These are phyloP conservation scores for Solanum tacnaense DNA, from an alignment of 257 asterid species.

Conservation along the genomic window DNA sequence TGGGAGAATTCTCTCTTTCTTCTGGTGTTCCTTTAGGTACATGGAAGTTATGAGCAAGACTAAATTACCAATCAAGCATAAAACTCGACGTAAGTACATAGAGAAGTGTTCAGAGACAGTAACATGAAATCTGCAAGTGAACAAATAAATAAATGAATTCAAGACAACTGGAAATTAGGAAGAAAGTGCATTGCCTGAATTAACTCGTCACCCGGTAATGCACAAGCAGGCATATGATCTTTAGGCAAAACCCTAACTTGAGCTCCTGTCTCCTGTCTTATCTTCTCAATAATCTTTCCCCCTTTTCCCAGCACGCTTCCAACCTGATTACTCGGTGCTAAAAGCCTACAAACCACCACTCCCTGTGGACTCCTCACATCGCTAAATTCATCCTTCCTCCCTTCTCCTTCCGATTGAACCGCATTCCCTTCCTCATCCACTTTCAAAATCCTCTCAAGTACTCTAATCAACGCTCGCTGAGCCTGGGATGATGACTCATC, in stretches of 20 bases:
- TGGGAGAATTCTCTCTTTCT: not conserved
- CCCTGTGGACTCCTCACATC: not conserved
- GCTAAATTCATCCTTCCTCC: not conserved
- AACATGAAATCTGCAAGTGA: not conserved
- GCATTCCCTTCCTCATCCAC: conserved; percentile 5
- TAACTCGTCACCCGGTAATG: conserved; percentile 9
- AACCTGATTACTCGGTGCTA: conserved; percentile 10
- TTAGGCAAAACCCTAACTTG: conserved; percentile 7
- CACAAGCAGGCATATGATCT: conserved; percentile 7
- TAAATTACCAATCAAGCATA: not conserved
- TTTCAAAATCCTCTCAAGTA: conserved; percentile 6
- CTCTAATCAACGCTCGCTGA: conserved; percentile 8
- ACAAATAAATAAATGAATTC: not conserved
- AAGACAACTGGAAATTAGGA: not conserved
- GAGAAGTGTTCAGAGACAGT: not conserved
- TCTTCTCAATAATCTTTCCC: conserved; percentile 8
- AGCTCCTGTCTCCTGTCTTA: conserved; percentile 6
- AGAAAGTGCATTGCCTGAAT: conserved; percentile 3
- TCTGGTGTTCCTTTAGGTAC: not conserved
- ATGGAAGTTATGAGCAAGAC: not conserved
- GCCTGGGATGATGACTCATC: conserved; percentile 2
- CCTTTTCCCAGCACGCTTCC: conserved; percentile 7
- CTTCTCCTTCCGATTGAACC: not conserved
- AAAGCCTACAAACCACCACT: conserved; percentile 6
- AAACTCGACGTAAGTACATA: not conserved